A percentile compares a stretch with the other conserved stretches of the same genome.
Conservation (phyloP, 805 yeast genomes). For the Ogataea ramenticola region DNA sequence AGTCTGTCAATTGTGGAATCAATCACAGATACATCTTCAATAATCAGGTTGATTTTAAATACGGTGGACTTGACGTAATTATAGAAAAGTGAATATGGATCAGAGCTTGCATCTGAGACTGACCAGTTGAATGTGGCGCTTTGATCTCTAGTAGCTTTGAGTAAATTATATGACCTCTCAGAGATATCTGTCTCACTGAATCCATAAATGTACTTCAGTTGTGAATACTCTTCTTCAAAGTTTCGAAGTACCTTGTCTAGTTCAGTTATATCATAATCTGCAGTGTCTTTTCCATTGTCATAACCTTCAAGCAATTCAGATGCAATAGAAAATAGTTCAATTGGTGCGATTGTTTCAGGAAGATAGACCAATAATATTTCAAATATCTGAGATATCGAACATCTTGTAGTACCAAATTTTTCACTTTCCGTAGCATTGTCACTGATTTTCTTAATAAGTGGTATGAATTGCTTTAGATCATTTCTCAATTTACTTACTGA, state of each 20-base stretch:
- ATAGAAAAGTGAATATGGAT: constrained; percentile 5
- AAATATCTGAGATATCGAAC: not conserved
- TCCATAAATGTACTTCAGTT: not conserved
- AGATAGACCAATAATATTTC: not conserved
- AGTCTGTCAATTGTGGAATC: not conserved
- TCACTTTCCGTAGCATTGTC: no score
- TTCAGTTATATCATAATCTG: no score
- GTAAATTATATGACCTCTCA: not conserved
- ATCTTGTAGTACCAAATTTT: not conserved
- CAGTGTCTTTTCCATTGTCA: not conserved
- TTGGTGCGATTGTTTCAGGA: not conserved
- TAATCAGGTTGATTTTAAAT: constrained; percentile 10
- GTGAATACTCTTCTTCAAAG: no score
- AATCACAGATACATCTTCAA: constrained; percentile 6
- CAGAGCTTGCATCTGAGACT: not conserved
- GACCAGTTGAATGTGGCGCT: not conserved
- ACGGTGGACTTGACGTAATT: constrained; percentile 16
- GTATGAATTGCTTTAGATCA: not conserved
- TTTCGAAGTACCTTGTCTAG: no score
- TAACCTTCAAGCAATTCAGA: not conserved
- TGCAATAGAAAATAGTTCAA: not conserved
- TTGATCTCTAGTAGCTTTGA: not conserved
- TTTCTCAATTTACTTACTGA: not conserved
- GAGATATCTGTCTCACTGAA: not conserved
- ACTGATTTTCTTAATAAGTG: not conserved